Conservation (phyloP, 2,329 filamentous ascomycete genomes). For the Basipetospora sp. region DNA sequence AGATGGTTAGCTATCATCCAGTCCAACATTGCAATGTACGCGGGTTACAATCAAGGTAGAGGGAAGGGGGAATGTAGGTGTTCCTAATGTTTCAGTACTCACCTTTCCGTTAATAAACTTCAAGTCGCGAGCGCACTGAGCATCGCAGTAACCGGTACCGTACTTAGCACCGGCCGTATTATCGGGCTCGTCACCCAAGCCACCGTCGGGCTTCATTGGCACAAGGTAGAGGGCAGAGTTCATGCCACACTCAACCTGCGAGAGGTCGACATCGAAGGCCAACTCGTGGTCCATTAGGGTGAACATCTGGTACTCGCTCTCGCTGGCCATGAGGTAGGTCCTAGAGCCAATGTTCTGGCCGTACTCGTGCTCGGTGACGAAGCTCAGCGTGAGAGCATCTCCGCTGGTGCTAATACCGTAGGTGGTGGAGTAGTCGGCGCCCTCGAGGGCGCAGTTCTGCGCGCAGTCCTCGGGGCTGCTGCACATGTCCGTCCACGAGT, state of each 20-base stretch:
- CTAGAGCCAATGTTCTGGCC: conserved; percentile 30
- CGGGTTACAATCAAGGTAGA: background rate
- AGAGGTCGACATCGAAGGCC: conserved; percentile 52
- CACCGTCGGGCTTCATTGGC: conserved; percentile 39
- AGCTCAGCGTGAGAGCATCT: conserved; percentile 33
- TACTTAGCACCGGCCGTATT: conserved; percentile 35
- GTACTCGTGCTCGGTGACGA: conserved; percentile 33
- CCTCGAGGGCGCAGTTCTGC: conserved; percentile 30
- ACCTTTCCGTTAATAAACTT: conserved; percentile 33
- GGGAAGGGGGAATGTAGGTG: background rate
- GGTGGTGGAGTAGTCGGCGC: conserved; percentile 27
- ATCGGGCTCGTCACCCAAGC: conserved; percentile 27
- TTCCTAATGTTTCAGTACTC: background rate
- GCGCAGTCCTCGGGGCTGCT: conserved; percentile 25
- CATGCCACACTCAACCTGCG: conserved; percentile 46
- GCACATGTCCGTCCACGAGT: conserved; percentile 24
- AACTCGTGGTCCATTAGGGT: conserved; percentile 48
- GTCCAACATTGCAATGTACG: no score
- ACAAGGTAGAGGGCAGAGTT: conserved; percentile 51
- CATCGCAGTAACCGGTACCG: conserved; percentile 40
- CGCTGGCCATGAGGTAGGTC: conserved; percentile 42
- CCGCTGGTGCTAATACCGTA: conserved; percentile 33
- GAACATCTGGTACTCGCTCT: conserved; percentile 44
- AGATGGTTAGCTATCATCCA: background rate
- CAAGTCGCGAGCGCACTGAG: conserved; percentile 30